Base-by-base conservation (phyloP, 208 protist species). In the Endotrypanum monterogeii region DNA sequence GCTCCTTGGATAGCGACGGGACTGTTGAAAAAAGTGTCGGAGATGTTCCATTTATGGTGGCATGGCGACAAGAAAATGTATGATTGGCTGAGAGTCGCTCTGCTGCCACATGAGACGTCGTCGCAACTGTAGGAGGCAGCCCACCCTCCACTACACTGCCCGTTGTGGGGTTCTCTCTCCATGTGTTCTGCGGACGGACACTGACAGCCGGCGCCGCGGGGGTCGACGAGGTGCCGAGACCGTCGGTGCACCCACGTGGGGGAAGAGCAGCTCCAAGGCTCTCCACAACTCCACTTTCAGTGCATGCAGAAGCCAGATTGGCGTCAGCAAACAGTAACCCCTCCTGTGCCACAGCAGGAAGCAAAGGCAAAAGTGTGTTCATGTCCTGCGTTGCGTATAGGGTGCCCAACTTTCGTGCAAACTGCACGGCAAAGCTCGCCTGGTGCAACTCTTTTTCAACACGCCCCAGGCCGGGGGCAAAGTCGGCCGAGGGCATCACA, bases 341-440 rank as follows among this genome's bases (percentile, higher is more conserved):
- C 44, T 58, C 75, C 54, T 48, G 41, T 46, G 50, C 25, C 25
- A 73, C 44, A 20, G 57, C 44, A 37, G 76, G 76, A 51, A 81
- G 76, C 57, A 90, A 52, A 25, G 79, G 78, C 46, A 90, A 76
- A 51, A 90, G 70, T 25, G 86, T 88, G 77, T 91, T 85, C 71
- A 95, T 88, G 80, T 95, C 90, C 79, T 93, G 86, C 30, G 86
- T 84, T 18, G 81, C 85, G 73, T 92, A 95, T 20, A 93, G 67
- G 11, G 82, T 87, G 57, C 90, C 88, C 23, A 95, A 67, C 68
- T 89, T 91, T 41, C 85, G 76, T 46, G 86, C 90, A 71, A 95
- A 85, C 80, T 87, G 84, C 39, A 93, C 82, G 9, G 86, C 86
- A 28, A 28, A 61, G 25, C 71, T 61, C 16, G 76, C 76, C 8